Evolutionary conservation across 208 protist species (phyloP), one percentile per base, ranked within the genome.

Genomic region (Leishmania major): DNA sequence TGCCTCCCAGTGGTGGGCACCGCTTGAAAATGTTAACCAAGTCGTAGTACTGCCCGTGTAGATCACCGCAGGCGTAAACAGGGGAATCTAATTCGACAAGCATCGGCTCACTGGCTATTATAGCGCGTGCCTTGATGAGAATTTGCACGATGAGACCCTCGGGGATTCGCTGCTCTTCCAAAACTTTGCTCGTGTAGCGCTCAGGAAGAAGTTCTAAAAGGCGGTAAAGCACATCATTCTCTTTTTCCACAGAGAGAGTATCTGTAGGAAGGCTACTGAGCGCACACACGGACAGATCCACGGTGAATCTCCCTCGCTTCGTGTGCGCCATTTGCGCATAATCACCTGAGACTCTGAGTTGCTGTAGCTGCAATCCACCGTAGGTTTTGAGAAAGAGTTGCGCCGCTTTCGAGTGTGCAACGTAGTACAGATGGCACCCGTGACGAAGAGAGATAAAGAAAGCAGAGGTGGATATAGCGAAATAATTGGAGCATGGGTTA

Each of bases 41-140:
- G 85, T 99, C 98, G 85, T 99, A 99, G 86, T 97, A 99, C 88
- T 99, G 99, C 2, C 99, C 99, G 85, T 99, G 99, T 43, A 98
- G 91, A 87, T 99, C 99, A n/a, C 99, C 99, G 91, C 98, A 99
- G 43, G 99, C 93, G 47, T 96, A 99, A 47, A 99, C 90, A 43
- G 96, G 96, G 15, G 94, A 93, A 43, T 96, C 84, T 11, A 98
- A 17, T 43, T 95, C 77, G 2, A 94, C 74, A 0, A 97, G 37
- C 40, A 93, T 86, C 28, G 94, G 94, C 77, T 98, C 96, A 71
- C 72, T 86, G 0, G 82, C 78, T 71, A 98, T 92, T 59, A 97
- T 84, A 10, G 77, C 55, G 45, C 91, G 80, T 7, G 92, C 93
- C 53, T 88, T 84, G 22, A 86, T 57, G 13, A 95, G 79, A 81